Base-by-base conservation (phyloP, 2,329 filamentous ascomycete species). In the Penicillium sclerotigenum region DNA sequence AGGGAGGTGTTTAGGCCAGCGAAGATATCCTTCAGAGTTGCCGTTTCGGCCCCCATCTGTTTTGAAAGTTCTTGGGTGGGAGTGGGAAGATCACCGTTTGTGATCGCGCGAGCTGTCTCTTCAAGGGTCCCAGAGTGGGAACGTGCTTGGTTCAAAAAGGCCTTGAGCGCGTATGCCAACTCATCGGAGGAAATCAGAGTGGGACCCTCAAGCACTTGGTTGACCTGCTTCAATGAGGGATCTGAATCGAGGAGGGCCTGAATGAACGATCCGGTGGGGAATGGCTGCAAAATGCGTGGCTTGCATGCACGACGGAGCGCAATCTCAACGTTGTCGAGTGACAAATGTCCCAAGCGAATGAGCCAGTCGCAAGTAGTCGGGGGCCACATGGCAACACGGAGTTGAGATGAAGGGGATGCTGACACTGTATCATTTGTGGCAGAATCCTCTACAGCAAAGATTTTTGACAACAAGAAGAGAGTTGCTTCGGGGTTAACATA, bases 301-400 rank as follows among this genome's bases (percentile, higher is more conserved):
- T 68, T 71, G 54, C 62, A 64, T 26, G 69, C 59, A 10, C 67
- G 71, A 29, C 73, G 69, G 31, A 77, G 63, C 14, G 75, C 75
- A 48, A 69, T 69, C 41, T 76, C 70, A 29, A 79, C 67, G n/a
- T 73, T 75, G 47, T 69, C 70, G 8, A 65, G 53, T 16, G 68
- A 74, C 4, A 80, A 54, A 28, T 76, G 68, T 18, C 75, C 73
- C 8, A 70, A 55, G 13, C 68, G 60, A 43, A 75, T 69, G 13
- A 80, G 69, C 76, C 76, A 79, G 31, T 71, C 58, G 48, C 75
- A 75, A 10, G 74, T 75, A 16, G 59, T 59, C 5, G 64, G 59
- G 4, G 75, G 75, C 65, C 74, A 74, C n/a, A 77, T 58, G 5
- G 57, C 63, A 52, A 75, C 62, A 18, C 59, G 65, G 14, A 75